A percentile compares a stretch with the other conserved stretches of the same genome.
Conservation (phyloP, 2,329 filamentous ascomycete genomes). For the Trichoderma sp. region DNA sequence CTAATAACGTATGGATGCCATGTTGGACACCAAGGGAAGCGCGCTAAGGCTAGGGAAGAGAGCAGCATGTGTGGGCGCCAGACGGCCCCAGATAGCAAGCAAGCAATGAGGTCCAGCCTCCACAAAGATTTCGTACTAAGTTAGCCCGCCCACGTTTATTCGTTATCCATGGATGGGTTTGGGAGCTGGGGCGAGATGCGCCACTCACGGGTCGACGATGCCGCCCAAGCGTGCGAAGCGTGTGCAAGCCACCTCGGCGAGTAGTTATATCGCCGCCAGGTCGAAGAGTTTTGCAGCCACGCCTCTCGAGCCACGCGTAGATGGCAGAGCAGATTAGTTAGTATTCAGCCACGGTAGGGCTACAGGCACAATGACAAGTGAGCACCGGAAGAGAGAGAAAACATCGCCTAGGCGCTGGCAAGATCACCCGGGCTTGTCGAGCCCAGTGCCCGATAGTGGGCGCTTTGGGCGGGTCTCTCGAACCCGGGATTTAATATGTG, state of each 20-base stretch:
- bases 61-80: constrained; percentile 19
- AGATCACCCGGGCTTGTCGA: constrained; percentile 6
- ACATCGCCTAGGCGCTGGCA: constrained; percentile 8
- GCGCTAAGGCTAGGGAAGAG: constrained; percentile 19
- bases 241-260: constrained; percentile 27
- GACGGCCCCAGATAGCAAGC: constrained; percentile 27
- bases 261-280: constrained; percentile 22
- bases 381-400: constrained; percentile 5
- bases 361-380: not conserved
- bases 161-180: constrained; percentile 25
- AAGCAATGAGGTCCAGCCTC: constrained; percentile 28
- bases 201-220: constrained; percentile 29
- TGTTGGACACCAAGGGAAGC: constrained; percentile 27
- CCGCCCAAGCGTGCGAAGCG: constrained; percentile 21
- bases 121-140: constrained; percentile 26
- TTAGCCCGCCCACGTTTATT: constrained; percentile 29
- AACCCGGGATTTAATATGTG: constrained; percentile 18
- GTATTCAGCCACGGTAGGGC: constrained; percentile 14
- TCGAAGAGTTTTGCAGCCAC: constrained; percentile 28
- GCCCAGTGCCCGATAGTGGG: constrained; percentile 25
- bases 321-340: not conserved
- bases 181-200: constrained; percentile 27
- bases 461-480: constrained; percentile 25
- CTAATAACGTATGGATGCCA: constrained; percentile 28
- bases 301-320: constrained; percentile 26